These are phyloP conservation scores for Dichotomopilus funicola DNA, from an alignment of 2,329 filamentous ascomycete genomes.

Conservation along the genomic window DNA sequence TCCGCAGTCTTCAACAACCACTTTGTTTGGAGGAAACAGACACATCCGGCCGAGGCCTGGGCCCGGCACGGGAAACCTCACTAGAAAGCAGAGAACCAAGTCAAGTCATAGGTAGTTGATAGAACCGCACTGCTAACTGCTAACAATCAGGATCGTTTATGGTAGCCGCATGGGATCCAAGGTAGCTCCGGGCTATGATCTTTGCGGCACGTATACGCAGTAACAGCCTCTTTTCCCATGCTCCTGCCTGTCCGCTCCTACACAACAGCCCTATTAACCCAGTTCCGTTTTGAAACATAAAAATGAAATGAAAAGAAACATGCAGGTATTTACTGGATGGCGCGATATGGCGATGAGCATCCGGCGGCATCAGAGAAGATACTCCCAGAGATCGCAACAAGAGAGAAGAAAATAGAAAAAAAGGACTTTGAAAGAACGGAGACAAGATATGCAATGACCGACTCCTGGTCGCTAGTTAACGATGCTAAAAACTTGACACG, in stretches of 20 bases:
- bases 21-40: too few relatives aligned
- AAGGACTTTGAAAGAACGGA: neutral
- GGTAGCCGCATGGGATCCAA: too few relatives aligned
- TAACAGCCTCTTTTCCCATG: too few relatives aligned
- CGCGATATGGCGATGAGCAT: neutral
- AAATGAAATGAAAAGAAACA: neutral
- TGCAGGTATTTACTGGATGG: neutral
- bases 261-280: neutral
- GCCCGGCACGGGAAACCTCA: too few relatives aligned
- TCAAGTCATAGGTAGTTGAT: too few relatives aligned
- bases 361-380: neutral
- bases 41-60: too few relatives aligned
- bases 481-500: slow-evolving; percentile 1
- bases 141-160: too few relatives aligned
- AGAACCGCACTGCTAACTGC: too few relatives aligned
- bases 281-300: neutral
- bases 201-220: too few relatives aligned
- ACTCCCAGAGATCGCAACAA: neutral
- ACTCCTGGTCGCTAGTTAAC: slow-evolving; percentile 16
- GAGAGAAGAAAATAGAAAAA: slow-evolving; percentile 2
- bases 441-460: slow-evolving; percentile 8
- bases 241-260: neutral
- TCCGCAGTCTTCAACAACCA: too few relatives aligned
- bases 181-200: too few relatives aligned
- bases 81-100: too few relatives aligned